These are phyloP conservation scores for Bipolaris zeicola DNA, from an alignment of 2,329 filamentous ascomycete species.

Conservation along the genomic window DNA sequence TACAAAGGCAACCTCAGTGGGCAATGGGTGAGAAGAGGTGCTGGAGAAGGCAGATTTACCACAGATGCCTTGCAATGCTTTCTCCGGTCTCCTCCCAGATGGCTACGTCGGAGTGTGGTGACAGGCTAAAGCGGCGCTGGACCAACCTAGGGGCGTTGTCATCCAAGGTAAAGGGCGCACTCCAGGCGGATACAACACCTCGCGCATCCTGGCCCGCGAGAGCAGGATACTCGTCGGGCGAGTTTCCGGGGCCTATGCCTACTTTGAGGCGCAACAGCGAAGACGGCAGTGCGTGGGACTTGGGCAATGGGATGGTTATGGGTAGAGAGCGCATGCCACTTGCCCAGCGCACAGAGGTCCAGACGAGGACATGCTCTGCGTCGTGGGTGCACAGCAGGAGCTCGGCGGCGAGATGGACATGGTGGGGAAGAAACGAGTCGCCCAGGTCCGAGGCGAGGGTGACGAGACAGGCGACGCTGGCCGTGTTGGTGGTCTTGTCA, in stretches of 20 bases:
- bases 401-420: conserved; percentile 52
- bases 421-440: conserved; percentile 63
- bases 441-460: conserved; percentile 73
- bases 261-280: conserved; percentile 50
- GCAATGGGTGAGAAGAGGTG: background rate
- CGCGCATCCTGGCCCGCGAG: conserved; percentile 42
- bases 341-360: conserved; percentile 53
- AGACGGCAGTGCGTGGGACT: conserved; percentile 44
- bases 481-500: conserved; percentile 36
- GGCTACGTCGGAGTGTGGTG: conserved; percentile 43
- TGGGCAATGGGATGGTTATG: conserved; percentile 50
- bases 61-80: conserved; percentile 73
- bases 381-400: conserved; percentile 35
- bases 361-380: conserved; percentile 48
- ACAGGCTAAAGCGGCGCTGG: conserved; percentile 59
- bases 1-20: conserved; percentile 15
- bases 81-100: conserved; percentile 75
- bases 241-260: conserved; percentile 35
- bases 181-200: conserved; percentile 65
- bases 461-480: conserved; percentile 51
- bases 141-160: conserved; percentile 58
- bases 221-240: conserved; percentile 36
- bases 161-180: conserved; percentile 51
- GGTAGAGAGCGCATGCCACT: conserved; percentile 52
- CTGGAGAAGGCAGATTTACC: conserved; percentile 52